Evolutionary conservation across 2,329 filamentous ascomycete species (phyloP), one percentile per base, ranked within the genome.

Genomic region (Fusarium nanum): DNA sequence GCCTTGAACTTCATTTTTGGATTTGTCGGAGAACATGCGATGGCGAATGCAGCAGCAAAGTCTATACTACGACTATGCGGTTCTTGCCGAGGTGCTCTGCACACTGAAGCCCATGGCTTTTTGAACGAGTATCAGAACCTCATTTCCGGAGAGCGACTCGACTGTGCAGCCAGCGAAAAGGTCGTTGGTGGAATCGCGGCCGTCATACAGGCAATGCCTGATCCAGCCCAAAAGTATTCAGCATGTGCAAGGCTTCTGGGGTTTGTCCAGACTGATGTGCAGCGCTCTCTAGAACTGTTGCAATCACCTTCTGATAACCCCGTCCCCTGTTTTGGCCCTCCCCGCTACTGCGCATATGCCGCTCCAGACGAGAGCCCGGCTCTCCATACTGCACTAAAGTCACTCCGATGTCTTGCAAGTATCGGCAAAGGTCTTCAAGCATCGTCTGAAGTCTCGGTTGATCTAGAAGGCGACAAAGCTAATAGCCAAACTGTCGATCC

Each of bases 21-120:
- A 32, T 89, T 91, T 9, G 83, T 95, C 6, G 85, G 86, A 20
- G 88, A 91, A 32, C 81, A 86, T 3, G 81, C 85, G 6, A 83
- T 94, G 46, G 89, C 90, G 11, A 83, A 85, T n/a, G 85, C 88
- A 50, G 91, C 93, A 6, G 92, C 93, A 3, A 91, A 89, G 74
- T 92, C 92, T 0, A 94, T 97, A 37, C 84, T 87, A 32, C 88
- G 87, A 8, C 85, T 96, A 3, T 95, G 92, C 76, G 93, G 89
- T 1, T 92, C 92, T 30, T 96, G 93, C 69, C 87, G 93, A 40
- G 83, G 83, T 27, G 86, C 89, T 54, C 82, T 97, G n/a, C 88
- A 89, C 7, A 81, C 86, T 2, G 90, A 95, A 74, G 85, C 91
- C 6, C 82, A 83, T 52, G 87, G 88, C 1, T 94, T 97, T 74